These are phyloP conservation scores for Fusarium pseudoanthophilum DNA, from an alignment of 2,329 filamentous ascomycete species.

Conservation along the genomic window DNA sequence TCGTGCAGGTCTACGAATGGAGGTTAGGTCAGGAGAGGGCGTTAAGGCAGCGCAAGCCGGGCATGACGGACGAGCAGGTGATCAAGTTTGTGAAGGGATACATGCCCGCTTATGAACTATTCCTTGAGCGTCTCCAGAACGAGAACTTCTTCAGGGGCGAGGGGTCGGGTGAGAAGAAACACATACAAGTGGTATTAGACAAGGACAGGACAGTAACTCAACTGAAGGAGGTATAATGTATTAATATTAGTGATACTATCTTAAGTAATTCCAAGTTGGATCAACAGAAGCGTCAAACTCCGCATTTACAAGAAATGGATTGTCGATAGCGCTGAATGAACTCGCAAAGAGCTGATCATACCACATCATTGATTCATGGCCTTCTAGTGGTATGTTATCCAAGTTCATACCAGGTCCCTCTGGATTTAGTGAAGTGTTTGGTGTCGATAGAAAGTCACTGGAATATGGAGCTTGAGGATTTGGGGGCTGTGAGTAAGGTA, in stretches of 20 bases:
- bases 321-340: constrained; percentile 49
- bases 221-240: constrained; percentile 19
- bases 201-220: constrained; percentile 18
- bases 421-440: background rate
- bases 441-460: background rate
- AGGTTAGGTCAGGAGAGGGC: constrained; percentile 34
- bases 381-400: constrained; percentile 38
- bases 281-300: constrained; percentile 49
- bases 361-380: constrained; percentile 51
- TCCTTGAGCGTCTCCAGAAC: constrained; percentile 29
- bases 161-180: constrained; percentile 4
- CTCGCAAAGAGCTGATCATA: constrained; percentile 50
- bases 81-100: constrained; percentile 41
- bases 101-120: constrained; percentile 43
- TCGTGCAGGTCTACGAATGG: constrained; percentile 41
- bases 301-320: constrained; percentile 47
- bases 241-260: constrained; percentile 7
- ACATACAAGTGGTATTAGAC: constrained; percentile 16
- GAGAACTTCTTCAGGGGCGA: constrained; percentile 28
- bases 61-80: constrained; percentile 42
- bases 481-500: background rate
- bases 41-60: constrained; percentile 30
- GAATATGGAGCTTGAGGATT: background rate
- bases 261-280: constrained; percentile 47
- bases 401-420: background rate